These are phyloP conservation scores for Coemansia sp. DNA, from an alignment of 192 early-diverging fungal species.

Conservation along the genomic window DNA sequence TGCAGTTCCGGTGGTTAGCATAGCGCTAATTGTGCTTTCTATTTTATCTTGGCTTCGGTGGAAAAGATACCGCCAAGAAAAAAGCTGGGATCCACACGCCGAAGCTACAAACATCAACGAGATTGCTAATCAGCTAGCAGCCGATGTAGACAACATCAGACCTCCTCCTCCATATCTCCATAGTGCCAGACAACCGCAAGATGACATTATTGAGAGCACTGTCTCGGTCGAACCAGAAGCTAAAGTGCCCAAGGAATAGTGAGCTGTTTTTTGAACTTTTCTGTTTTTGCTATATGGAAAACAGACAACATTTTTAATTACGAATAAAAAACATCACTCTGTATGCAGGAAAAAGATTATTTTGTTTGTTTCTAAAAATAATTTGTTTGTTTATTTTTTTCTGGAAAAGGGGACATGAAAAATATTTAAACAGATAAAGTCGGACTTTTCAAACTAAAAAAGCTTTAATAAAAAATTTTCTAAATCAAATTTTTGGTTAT, in stretches of 20 bases:
- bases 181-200: not conserved
- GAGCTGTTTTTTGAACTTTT: too few relatives aligned
- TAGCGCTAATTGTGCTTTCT: not conserved
- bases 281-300: not conserved
- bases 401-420: too few relatives aligned
- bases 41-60: not conserved
- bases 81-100: not conserved
- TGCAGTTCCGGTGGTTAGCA: not conserved
- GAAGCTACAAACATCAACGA: not conserved
- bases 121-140: not conserved
- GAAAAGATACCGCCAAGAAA: not conserved
- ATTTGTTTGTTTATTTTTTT: too few relatives aligned
- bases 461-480: too few relatives aligned
- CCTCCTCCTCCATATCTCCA: constrained; percentile 3
- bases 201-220: not conserved
- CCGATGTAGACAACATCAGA: not conserved
- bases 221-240: not conserved
- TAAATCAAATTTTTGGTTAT: not conserved
- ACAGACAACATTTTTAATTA: not conserved
- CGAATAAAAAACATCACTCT: too few relatives aligned
- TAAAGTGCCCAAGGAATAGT: not conserved
- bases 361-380: too few relatives aligned
- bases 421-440: too few relatives aligned
- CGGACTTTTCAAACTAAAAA: too few relatives aligned
- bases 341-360: too few relatives aligned